Conservation (phyloP, 768 basidiomycete genomes). For the Postia placenta region DNA sequence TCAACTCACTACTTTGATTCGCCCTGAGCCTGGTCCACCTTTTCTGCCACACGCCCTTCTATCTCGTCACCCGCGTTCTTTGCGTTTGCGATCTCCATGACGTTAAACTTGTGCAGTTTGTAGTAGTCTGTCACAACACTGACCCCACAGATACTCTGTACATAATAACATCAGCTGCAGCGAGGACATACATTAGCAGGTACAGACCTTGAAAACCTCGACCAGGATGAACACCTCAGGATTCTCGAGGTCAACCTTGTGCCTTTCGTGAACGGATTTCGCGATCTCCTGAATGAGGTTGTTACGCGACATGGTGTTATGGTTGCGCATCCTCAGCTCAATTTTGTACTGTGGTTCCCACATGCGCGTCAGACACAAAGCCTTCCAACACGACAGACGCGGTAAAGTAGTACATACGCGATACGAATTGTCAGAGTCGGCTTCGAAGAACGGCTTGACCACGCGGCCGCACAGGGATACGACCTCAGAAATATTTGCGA, state of each 20-base stretch:
- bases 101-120: slow-evolving; percentile 68
- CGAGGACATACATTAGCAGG: background rate
- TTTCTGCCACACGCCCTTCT: background rate
- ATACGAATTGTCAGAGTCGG: slow-evolving; percentile 37
- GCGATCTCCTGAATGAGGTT: slow-evolving; percentile 63
- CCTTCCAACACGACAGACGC: background rate
- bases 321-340: slow-evolving; percentile 70
- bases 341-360: slow-evolving; percentile 64
- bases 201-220: slow-evolving; percentile 73
- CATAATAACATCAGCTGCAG: background rate
- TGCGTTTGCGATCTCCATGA: slow-evolving; percentile 59
- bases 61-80: slow-evolving; percentile 24
- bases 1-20: background rate
- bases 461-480: slow-evolving; percentile 50
- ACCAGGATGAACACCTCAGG: slow-evolving; percentile 73
- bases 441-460: slow-evolving; percentile 46
- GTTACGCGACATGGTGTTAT: slow-evolving; percentile 58
- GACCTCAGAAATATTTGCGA: slow-evolving; percentile 67
- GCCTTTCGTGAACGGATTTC: slow-evolving; percentile 60
- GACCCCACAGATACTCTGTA: slow-evolving; percentile 69
- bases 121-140: slow-evolving; percentile 73
- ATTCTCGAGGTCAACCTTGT: slow-evolving; percentile 60
- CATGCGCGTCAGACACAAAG: background rate
- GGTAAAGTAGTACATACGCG: slow-evolving; percentile 40
- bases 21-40: background rate